Conservation (phyloP, 2,329 filamentous ascomycete species). For the Herpotrichia juniperi region DNA sequence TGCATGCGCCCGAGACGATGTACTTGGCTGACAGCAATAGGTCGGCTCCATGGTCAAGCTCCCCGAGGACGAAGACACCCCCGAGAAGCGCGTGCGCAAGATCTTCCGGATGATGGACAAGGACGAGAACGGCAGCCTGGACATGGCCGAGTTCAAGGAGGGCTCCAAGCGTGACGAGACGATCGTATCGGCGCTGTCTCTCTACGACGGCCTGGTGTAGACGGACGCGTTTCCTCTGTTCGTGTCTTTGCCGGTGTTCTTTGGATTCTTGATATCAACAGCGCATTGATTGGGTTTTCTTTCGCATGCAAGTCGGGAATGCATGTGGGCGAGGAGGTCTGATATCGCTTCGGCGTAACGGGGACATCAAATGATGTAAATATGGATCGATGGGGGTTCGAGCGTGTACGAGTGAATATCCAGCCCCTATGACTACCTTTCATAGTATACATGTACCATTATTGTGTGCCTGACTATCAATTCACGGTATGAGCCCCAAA, state of each 20-base stretch:
- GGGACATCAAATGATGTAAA: constrained; percentile 43
- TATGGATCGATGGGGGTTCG: constrained; percentile 8
- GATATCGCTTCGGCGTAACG: constrained; percentile 37
- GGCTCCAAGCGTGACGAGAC: constrained; percentile 98
- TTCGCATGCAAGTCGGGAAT: constrained; percentile 36
- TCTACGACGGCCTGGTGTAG: constrained; percentile 94
- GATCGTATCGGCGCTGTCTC: constrained; percentile 92
- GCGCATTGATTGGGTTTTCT: constrained; percentile 41
- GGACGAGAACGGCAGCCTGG: constrained; percentile 95
- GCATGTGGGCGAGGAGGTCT: constrained; percentile 29
- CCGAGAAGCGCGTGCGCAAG: constrained; percentile 96
- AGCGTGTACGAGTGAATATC: constrained; percentile 5
- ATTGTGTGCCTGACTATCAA: no score
- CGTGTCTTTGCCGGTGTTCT: constrained; percentile 38
- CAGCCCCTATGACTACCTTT: neutral
- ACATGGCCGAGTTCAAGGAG: constrained; percentile 99
- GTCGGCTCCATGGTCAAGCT: constrained; percentile 99
- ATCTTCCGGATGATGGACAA: constrained; percentile 99
- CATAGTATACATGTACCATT: neutral
- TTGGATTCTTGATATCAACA: constrained; percentile 48
- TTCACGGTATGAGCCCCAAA: no score
- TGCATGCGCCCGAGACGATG: neutral
- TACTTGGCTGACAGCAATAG: constrained; percentile 54
- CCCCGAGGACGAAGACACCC: constrained; percentile 97
- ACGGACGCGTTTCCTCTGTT: constrained; percentile 21